Evolutionary conservation across 345 rosid species (phyloP).

Genomic region (Syzygium aqueum): DNA sequence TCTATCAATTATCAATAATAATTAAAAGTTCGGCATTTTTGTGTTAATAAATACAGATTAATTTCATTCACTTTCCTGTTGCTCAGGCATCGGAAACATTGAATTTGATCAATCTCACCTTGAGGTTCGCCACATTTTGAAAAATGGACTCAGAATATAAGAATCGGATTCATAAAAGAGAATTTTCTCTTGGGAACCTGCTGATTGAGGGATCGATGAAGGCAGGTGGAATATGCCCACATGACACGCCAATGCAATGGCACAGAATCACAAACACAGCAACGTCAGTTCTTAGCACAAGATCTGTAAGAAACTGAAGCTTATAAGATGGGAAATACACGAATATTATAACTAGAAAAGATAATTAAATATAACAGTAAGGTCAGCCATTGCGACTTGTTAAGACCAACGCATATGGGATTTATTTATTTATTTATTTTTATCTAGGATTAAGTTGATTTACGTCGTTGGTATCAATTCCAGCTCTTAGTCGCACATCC

Average conservation of each 20-base stretch:
- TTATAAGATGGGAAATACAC: neutral
- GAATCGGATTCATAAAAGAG: neutral
- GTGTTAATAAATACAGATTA: neutral
- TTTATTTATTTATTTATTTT: neutral
- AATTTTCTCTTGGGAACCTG: neutral
- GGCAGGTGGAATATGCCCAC: neutral
- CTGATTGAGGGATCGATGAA: neutral
- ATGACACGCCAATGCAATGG: neutral
- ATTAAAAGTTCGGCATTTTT: too few species aligned
- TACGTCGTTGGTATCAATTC: neutral
- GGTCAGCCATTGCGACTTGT: neutral
- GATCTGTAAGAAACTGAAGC: neutral
- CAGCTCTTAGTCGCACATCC: neutral
- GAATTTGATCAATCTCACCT: neutral
- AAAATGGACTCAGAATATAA: neutral
- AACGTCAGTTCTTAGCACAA: neutral
- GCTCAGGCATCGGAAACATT: neutral
- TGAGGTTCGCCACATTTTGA: neutral
- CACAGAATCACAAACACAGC: neutral
- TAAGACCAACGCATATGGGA: neutral
- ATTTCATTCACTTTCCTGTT: neutral
- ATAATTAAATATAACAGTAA: neutral
- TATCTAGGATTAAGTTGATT: neutral
- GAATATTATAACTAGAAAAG: neutral
- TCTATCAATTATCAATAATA: too few species aligned